Evolutionary conservation across 768 basidiomycete species (phyloP), one percentile per base, ranked within the genome.

Genomic region (Dacryopinax primogenitus): DNA sequence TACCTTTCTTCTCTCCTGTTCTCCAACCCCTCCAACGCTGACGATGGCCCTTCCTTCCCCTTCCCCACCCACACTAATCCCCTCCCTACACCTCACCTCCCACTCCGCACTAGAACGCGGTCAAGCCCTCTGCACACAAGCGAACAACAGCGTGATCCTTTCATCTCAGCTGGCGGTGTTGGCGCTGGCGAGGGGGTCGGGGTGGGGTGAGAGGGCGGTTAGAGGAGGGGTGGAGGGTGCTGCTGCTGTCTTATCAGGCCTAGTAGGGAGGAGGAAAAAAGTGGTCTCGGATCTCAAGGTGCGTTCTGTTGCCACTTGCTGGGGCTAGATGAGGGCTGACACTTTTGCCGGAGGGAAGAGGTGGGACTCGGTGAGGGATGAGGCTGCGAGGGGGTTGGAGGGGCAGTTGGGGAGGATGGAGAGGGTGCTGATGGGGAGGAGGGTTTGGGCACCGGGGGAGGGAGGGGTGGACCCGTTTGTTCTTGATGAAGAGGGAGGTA

Each of bases 51-150:
- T 37, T 18, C 36, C 41, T 23, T 44, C 41, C 7, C 41, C 36
- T 72, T 3, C 80, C 81, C 63, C 82, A 83, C 64, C 81, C 86
- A 2, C 67, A 18, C 67, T 64, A 83, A 87, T 67, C 82, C 91
- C 23, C 34, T 84, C 87, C 26, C 83, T 92, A 11, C 87, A 89
- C 12, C 77, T 87, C 0, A 86, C 88, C 70, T 90, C 90, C 1
- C 87, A 90, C 79, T 88, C 87, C 70, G 90, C 88, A 0, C 80
- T 92, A 1, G 84, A 88, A 67, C 83, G 86, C 37, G 90, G 88
- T 0, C 81, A 90, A 76, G 81, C 85, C 62, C 79, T 92, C 3
- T 92, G 90, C 70, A 82, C 82, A 1, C 79, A 78, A 35, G 87
- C 90, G 1, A 83, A 86, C 70, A 70, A 74, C 0, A 75, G 85